phyloP scores from a whole-genome alignment of 441 rosid species.

The Adansonia rubrostipa region DNA sequence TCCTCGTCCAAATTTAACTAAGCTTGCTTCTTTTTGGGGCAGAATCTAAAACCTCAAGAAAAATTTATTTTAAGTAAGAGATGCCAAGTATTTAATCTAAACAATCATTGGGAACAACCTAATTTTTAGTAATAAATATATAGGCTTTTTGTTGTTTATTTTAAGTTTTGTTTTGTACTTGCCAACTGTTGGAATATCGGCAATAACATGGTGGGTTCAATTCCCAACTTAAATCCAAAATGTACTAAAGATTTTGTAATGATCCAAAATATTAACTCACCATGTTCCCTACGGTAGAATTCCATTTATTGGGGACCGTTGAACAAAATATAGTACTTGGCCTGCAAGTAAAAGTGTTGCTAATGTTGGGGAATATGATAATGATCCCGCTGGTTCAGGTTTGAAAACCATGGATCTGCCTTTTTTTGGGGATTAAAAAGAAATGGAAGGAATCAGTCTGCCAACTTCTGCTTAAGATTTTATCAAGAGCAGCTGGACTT shows the following conservation, averaged over 20 bases:
- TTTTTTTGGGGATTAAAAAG: background rate
- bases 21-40: too few species aligned
- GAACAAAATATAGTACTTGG: background rate
- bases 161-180: background rate
- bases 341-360: background rate
- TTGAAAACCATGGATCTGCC: background rate
- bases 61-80: background rate
- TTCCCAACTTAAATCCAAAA: background rate
- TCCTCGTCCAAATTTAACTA: too few species aligned
- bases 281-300: background rate
- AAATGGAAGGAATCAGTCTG: background rate
- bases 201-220: slow-evolving; percentile 8
- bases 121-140: background rate
- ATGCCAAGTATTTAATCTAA: background rate
- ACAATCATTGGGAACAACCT: background rate
- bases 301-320: background rate
- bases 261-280: background rate
- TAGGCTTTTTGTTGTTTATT: background rate
- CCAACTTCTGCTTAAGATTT: background rate
- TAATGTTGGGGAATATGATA: background rate
- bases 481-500: background rate
- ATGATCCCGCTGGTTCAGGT: background rate
- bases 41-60: background rate
- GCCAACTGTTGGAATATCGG: slow-evolving; percentile 14
- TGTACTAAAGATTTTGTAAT: background rate